A percentile compares a stretch with the other conserved stretches of the same genome.
Evolutionary conservation across 2,329 filamentous ascomycete genomes (phyloP).

Genomic region (Penicillium palitans): DNA sequence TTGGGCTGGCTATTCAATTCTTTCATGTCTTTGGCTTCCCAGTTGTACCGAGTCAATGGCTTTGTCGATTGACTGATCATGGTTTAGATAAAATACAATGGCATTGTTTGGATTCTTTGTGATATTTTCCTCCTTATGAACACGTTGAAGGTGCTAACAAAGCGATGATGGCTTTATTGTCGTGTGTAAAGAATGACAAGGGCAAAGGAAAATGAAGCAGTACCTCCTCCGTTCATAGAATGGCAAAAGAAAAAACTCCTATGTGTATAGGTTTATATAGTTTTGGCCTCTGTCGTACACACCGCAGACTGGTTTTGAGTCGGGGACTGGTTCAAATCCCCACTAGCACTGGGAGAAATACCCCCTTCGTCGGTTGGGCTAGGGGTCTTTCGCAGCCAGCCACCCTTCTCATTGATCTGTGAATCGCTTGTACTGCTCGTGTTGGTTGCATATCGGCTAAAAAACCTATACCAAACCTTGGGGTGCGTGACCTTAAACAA

Average conservation of each 20-base stretch:
- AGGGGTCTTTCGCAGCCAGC: constrained; percentile 10
- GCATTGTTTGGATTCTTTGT: background rate
- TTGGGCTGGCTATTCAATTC: background rate
- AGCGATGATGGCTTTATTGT: background rate
- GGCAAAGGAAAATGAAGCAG: too few relatives aligned
- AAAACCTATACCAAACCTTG: constrained; percentile 16
- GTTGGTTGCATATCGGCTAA: constrained; percentile 3
- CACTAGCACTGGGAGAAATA: background rate
- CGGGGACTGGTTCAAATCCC: background rate
- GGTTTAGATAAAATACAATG: background rate
- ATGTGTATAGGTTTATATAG: background rate
- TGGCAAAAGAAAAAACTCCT: background rate
- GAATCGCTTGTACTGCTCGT: constrained; percentile 5
- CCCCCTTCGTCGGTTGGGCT: constrained; percentile 3
- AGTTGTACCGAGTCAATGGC: background rate
- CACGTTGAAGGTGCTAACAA: background rate
- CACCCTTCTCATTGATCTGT: constrained; percentile 11
- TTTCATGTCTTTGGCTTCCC: background rate
- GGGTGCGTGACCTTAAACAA: constrained; percentile 25
- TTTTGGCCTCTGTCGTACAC: background rate
- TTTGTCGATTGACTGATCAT: background rate
- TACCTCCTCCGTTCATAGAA: background rate
- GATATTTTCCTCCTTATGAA: background rate
- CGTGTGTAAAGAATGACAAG: background rate
- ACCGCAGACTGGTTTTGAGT: background rate